Evolutionary conservation across 192 early-diverging fungal species (phyloP).

Genomic region (Helicostylum pulchrum): DNA sequence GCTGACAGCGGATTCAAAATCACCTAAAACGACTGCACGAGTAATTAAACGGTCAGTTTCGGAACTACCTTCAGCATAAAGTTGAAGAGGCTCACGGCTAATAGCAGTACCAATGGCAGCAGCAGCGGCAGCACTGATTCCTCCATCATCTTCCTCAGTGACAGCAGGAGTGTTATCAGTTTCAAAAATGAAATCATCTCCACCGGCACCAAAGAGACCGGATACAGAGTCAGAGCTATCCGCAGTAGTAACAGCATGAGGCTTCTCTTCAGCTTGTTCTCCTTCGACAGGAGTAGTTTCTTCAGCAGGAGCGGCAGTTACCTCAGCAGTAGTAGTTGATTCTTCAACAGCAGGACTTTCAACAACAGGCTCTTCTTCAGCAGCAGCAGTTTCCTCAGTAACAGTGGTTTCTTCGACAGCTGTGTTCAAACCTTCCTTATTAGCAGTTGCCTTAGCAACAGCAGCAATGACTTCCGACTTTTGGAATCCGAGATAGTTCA

Average conservation of each 20-base stretch:
- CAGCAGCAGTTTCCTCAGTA: constrained; percentile 7
- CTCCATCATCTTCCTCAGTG: not conserved
- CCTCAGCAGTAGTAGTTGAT: not conserved
- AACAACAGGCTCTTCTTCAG: constrained; percentile 19
- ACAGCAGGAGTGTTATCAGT: not conserved
- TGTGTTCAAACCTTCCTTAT: constrained; percentile 22
- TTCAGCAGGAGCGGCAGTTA: constrained; percentile 34
- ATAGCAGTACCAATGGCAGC: constrained; percentile 7
- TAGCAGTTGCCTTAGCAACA: constrained; percentile 46
- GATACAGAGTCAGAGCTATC: constrained; percentile 9
- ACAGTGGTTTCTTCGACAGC: constrained; percentile 13
- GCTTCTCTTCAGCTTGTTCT: not conserved
- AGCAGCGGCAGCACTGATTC: not conserved
- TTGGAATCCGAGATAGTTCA: constrained; percentile 89
- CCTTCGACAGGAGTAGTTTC: constrained; percentile 36
- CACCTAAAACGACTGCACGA: constrained; percentile 80
- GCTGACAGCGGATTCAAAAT: constrained; percentile 89
- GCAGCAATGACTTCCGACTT: constrained; percentile 61
- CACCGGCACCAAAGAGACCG: constrained; percentile 16
- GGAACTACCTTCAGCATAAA: constrained; percentile 55
- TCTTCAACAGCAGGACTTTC: not conserved
- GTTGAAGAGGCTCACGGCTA: constrained; percentile 38
- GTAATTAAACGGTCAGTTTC: constrained; percentile 84
- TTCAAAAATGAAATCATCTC: constrained; percentile 18
- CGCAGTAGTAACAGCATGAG: not conserved